These are phyloP conservation scores for Xylaria flabelliformis DNA, from an alignment of 495 filamentous ascomycete genomes.

Conservation along the genomic window DNA sequence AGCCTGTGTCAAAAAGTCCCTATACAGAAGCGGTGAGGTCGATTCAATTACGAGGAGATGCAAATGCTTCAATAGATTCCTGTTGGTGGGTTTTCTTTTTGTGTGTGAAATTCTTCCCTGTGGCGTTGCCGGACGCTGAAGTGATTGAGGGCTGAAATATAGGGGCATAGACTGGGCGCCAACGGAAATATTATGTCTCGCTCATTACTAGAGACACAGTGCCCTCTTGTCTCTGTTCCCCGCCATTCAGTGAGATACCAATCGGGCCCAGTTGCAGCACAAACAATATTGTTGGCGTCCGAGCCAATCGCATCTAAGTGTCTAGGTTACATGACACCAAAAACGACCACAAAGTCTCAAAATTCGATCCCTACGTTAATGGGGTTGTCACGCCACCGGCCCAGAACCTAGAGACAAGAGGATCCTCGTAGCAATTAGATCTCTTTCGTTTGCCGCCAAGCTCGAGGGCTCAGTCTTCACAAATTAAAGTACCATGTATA, in stretches of 20 bases:
- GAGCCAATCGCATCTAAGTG: slow-evolving; percentile 8
- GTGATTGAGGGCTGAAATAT: slow-evolving; percentile 2
- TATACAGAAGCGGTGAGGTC: background rate
- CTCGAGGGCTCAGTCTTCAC: background rate
- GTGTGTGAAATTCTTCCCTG: background rate
- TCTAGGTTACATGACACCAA: slow-evolving; percentile 5
- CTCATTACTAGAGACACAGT: slow-evolving; percentile 3
- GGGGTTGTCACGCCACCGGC: slow-evolving; percentile 17
- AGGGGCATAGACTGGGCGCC: background rate
- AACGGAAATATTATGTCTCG: slow-evolving; percentile 13
- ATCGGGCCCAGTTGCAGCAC: background rate
- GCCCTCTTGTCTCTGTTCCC: background rate
- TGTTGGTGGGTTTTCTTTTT: slow-evolving; percentile 11
- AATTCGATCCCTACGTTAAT: background rate
- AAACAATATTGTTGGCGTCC: background rate
- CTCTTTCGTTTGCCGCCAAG: slow-evolving; percentile 3
- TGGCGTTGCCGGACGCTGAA: background rate
- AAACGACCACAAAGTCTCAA: slow-evolving; percentile 19
- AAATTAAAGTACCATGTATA: background rate
- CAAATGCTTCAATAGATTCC: background rate
- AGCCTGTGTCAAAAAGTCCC: background rate
- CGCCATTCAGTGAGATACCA: background rate
- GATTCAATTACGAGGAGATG: background rate
- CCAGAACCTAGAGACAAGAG: slow-evolving; percentile 5
- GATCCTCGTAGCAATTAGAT: background rate